A percentile compares a stretch with the other conserved stretches of the same genome.
Conservation (phyloP, 2,329 filamentous ascomycete species). For the Orbilia oligospora region DNA sequence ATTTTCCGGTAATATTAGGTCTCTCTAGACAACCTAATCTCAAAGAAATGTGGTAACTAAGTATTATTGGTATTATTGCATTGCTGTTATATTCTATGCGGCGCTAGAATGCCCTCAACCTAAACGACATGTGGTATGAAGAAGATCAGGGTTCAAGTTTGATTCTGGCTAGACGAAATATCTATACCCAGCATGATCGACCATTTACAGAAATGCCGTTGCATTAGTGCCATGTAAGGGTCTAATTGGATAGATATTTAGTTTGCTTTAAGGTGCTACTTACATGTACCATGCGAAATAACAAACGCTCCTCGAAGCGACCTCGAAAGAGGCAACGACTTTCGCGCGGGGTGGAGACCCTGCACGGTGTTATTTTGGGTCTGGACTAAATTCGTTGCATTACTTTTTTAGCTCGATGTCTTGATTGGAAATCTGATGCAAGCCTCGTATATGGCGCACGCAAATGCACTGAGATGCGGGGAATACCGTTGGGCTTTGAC, state of each 20-base stretch:
- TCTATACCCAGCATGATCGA: slow-evolving; percentile 5
- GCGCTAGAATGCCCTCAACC: slow-evolving; percentile 5
- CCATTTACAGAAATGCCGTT: slow-evolving; percentile 4
- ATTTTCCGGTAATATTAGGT: slow-evolving; percentile 10
- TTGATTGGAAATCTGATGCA: not conserved
- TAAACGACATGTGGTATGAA: slow-evolving; percentile 1
- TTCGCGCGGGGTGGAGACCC: not conserved
- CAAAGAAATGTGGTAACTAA: not conserved
- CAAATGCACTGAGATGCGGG: slow-evolving; percentile 33
- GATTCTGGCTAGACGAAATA: slow-evolving; percentile 9
- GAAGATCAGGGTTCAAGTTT: not conserved
- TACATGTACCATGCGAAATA: slow-evolving; percentile 17
- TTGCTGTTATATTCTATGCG: slow-evolving; percentile 15
- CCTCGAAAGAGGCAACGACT: slow-evolving; percentile 15
- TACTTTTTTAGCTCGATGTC: not conserved
- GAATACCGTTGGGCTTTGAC: slow-evolving; percentile 36
- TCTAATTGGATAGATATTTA: slow-evolving; percentile 20
- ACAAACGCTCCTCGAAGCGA: slow-evolving; percentile 31
- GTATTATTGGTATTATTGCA: slow-evolving; percentile 19
- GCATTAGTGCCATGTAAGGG: slow-evolving; percentile 32
- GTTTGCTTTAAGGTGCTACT: slow-evolving; percentile 17
- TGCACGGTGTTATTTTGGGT: slow-evolving; percentile 21
- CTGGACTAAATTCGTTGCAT: slow-evolving; percentile 7
- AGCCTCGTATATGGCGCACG: not conserved
- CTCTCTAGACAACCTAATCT: not conserved